A percentile compares a stretch with the other conserved stretches of the same genome.
Evolutionary conservation across 108 stramenopile genomes (phyloP).

Genomic region (Bacterosira constricta): DNA sequence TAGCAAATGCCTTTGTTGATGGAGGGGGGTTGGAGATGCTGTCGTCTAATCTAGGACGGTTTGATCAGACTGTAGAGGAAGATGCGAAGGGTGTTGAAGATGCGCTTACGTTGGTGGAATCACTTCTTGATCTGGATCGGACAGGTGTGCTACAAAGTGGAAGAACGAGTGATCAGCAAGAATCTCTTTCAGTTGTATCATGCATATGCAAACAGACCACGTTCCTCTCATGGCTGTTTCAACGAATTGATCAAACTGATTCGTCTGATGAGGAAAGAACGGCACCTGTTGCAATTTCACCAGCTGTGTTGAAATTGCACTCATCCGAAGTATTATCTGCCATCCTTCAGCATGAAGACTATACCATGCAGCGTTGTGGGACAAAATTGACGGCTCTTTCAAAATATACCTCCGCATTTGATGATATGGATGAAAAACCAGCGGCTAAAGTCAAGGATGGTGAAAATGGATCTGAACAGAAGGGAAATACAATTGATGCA

Average conservation of each 20-base stretch:
- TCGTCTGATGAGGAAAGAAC: background rate
- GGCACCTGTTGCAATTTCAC: background rate
- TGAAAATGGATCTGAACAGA: constrained; percentile 1
- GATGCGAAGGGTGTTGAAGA: constrained; percentile 67
- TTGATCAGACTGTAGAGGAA: constrained; percentile 51
- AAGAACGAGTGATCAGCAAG: background rate
- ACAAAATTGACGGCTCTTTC: constrained; percentile 17
- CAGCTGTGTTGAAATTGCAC: constrained; percentile 40
- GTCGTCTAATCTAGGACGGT: constrained; percentile 32
- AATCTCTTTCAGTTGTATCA: constrained; percentile 45
- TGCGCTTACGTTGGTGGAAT: constrained; percentile 64
- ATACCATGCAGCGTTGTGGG: constrained; percentile 32
- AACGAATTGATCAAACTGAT: constrained; percentile 38
- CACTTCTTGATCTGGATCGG: constrained; percentile 69
- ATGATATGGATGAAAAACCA: constrained; percentile 36
- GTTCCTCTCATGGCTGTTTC: constrained; percentile 70
- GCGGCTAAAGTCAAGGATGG: background rate
- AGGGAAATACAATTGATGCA: constrained; percentile 50
- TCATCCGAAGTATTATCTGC: constrained; percentile 61
- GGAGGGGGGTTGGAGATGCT: constrained; percentile 37
- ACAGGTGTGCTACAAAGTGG: constrained; percentile 21
- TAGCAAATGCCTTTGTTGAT: constrained; percentile 27
- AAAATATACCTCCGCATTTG: constrained; percentile 19
- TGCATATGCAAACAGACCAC: constrained; percentile 54
- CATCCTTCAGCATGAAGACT: constrained; percentile 68